Evolutionary conservation across 345 rosid genomes (phyloP), one percentile per base, ranked within the genome.

Genomic region (Draba incana): DNA sequence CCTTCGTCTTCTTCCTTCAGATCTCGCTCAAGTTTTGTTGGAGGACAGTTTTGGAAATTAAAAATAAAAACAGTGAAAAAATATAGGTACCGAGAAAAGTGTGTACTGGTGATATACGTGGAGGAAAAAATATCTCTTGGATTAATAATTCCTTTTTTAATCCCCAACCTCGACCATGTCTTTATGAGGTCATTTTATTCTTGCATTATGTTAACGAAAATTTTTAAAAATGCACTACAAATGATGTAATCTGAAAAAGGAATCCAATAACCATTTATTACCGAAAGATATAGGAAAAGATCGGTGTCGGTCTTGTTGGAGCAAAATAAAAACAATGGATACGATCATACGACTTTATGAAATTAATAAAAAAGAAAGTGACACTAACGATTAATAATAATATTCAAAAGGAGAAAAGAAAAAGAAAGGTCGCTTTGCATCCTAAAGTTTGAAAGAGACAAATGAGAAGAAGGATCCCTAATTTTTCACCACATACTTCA

Each of bases 371-470:
- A 42, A 38, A 30, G 68, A 68, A 54, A 68, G 64, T 62, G 73
- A 68, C 73, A 62, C 44, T 55, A 46, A 39, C 74, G 58, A 60
- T 61, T 8, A 2, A 57, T 39, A 66, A 27, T 50, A 23, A 35
- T 35, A 35, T 8, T 8, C 8, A 35, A 57, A 69, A 48, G 30
- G 65, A 37, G 30, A 58, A 49, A 30, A 49, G 44, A 12, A 49
- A 63, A 63, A 25, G 57, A 64, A 38, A 7, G 59, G 45, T 61
- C 61, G 53, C 55, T 74, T 80, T 75, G 76, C 58, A 62, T 71
- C 61, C 70, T 69, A 82, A 84, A 80, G 92, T 75, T 82, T 75
- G 96, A 85, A 78, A 81, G 77, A 12, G 90, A 89, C 82, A 20
- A 50, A 50, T 64, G 51, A 48, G 72, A 71, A 52, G 80, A 74